Conservation (phyloP, 805 yeast species). For the Candida tibetensis region DNA sequence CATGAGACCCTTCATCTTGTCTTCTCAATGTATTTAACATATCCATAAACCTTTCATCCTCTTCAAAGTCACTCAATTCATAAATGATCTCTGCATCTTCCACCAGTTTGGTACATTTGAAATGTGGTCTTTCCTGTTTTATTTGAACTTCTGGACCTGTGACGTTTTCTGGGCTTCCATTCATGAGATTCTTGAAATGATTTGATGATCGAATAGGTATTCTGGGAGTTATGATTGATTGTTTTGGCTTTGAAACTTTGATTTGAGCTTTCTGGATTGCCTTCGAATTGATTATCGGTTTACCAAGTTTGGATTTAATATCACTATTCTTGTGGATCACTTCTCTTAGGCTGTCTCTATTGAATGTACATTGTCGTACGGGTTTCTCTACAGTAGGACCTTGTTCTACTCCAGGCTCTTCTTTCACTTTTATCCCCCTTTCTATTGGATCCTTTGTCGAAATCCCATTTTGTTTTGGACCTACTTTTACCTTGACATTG, state of each 20-base stretch:
- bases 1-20: too few species aligned
- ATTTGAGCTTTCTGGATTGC: not conserved
- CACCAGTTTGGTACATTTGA: slow-evolving; percentile 1
- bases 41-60: slow-evolving; percentile 13
- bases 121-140: slow-evolving; percentile 4
- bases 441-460: too few species aligned
- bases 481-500: too few species aligned
- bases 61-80: slow-evolving; percentile 22
- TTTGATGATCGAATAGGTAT: slow-evolving; percentile 7
- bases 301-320: too few species aligned
- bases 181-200: slow-evolving; percentile 5
- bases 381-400: too few species aligned
- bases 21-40: too few species aligned
- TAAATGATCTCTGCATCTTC: slow-evolving; percentile 18
- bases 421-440: too few species aligned
- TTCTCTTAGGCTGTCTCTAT: not conserved
- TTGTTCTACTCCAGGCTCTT: too few species aligned
- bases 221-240: slow-evolving; percentile 4
- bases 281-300: not conserved
- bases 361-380: not conserved
- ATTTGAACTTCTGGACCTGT: not conserved
- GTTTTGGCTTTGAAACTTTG: not conserved
- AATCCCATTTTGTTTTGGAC: not conserved
- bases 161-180: not conserved
- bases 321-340: not conserved